Percentiles rank a stretch among this genome's conserved stretches.
Evolutionary conservation across 2,329 filamentous ascomycete species (phyloP).

Genomic region (Drechslerella stenobrocha): DNA sequence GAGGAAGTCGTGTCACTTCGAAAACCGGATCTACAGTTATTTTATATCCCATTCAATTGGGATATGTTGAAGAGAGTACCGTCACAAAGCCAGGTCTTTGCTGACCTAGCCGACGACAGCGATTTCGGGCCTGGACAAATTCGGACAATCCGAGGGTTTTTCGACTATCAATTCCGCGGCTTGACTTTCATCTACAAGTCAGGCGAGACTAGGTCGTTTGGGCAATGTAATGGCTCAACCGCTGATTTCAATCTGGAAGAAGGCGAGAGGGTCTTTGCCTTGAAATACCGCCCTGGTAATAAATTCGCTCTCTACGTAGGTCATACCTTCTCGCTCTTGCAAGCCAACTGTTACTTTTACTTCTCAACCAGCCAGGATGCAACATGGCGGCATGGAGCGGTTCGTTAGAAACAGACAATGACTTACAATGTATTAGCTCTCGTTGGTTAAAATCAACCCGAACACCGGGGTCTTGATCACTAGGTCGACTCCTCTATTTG

Average conservation of each 20-base stretch:
- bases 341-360: neutral
- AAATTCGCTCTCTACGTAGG: slow-evolving; percentile 41
- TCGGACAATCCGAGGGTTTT: slow-evolving; percentile 30
- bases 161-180: slow-evolving; percentile 42
- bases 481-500: slow-evolving; percentile 38
- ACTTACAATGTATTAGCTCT: slow-evolving; percentile 24
- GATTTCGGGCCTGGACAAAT: slow-evolving; percentile 44
- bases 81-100: slow-evolving; percentile 32
- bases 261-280: slow-evolving; percentile 37
- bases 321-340: neutral
- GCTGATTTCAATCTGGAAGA: slow-evolving; percentile 23
- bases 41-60: slow-evolving; percentile 42
- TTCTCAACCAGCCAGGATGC: too few species aligned
- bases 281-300: slow-evolving; percentile 33
- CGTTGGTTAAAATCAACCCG: slow-evolving; percentile 21
- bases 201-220: slow-evolving; percentile 33
- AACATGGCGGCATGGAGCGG: too few species aligned
- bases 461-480: slow-evolving; percentile 24
- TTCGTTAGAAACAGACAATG: too few species aligned
- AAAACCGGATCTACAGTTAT: slow-evolving; percentile 29
- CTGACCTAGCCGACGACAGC: slow-evolving; percentile 27
- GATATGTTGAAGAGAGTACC: slow-evolving; percentile 25
- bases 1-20: slow-evolving; percentile 21
- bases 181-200: slow-evolving; percentile 33
- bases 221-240: slow-evolving; percentile 36